phyloP scores from a whole-genome alignment of 192 early-diverging fungal genomes.

The Dissophora ornata region DNA sequence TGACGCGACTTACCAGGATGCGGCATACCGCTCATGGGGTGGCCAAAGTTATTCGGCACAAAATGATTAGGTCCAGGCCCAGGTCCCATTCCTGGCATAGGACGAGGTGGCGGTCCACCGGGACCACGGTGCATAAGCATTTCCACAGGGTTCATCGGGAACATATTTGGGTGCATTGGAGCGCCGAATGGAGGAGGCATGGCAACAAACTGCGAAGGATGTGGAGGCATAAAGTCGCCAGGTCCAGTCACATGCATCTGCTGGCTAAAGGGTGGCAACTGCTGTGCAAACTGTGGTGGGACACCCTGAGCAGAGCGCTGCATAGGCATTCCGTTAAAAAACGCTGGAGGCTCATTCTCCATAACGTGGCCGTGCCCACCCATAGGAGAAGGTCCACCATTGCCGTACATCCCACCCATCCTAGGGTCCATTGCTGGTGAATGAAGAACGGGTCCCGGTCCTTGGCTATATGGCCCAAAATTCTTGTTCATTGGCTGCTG shows the following conservation, averaged over 20 bases:
- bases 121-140: conserved; percentile 51
- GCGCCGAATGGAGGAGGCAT: conserved; percentile 51
- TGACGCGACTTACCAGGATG: conserved; percentile 47
- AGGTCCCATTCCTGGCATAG: conserved; percentile 52
- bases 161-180: conserved; percentile 52
- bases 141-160: conserved; percentile 52
- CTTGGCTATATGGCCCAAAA: conserved; percentile 44
- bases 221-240: conserved; percentile 48
- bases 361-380: conserved; percentile 25
- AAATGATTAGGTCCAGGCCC: conserved; percentile 49
- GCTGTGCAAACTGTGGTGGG: conserved; percentile 44
- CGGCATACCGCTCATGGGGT: conserved; percentile 49
- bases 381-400: conserved; percentile 36
- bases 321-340: conserved; percentile 49
- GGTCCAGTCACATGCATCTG: conserved; percentile 53
- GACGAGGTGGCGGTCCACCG: conserved; percentile 43
- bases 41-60: conserved; percentile 53
- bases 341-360: conserved; percentile 34
- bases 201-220: conserved; percentile 44
- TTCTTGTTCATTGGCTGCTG: conserved; percentile 35
- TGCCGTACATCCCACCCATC: conserved; percentile 38
- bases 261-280: conserved; percentile 49
- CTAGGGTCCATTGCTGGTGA: conserved; percentile 48
- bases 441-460: conserved; percentile 30
- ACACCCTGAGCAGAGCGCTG: conserved; percentile 37